Evolutionary conservation across 202 grass and related monocot genomes (phyloP).

Genomic region (Setaria italica): DNA sequence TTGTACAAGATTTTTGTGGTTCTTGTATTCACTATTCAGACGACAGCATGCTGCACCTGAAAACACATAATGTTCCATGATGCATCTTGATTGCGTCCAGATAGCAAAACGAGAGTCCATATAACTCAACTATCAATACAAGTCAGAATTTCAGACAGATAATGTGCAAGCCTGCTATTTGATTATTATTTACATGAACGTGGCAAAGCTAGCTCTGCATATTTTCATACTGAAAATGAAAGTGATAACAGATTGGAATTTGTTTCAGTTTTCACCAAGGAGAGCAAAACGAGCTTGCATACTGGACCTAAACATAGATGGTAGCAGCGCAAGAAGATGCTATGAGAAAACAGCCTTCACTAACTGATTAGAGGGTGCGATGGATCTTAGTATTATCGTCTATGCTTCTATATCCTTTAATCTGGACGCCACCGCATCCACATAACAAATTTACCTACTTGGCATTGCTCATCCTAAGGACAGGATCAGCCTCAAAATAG

Average conservation of each 20-base stretch:
- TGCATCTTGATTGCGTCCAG: not conserved
- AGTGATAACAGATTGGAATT: not conserved
- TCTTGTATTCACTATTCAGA: slow-evolving; percentile 1
- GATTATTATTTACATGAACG: not conserved
- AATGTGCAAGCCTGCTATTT: not conserved
- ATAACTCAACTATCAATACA: slow-evolving; percentile 1
- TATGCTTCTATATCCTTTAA: not conserved
- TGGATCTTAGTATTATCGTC: not conserved
- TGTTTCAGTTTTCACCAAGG: not conserved
- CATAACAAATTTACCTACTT: not conserved
- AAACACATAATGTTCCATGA: slow-evolving; percentile 8
- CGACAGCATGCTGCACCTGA: not conserved
- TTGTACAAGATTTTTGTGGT: slow-evolving; percentile 28
- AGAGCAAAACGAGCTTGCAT: not conserved
- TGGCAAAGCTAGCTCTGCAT: not conserved
- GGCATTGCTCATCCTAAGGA: not conserved
- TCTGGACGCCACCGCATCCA: not conserved
- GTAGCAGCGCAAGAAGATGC: not conserved
- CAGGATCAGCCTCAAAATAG: not conserved
- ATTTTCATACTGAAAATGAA: not conserved
- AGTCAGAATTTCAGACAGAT: not conserved
- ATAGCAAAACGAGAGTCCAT: not conserved
- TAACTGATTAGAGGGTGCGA: not conserved
- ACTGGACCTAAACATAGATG: not conserved
- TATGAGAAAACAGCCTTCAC: not conserved